Percentiles rank a stretch among this genome's conserved stretches.
Conservation (phyloP, 176 grass and related monocot genomes). For the Hyparrhenia diplandra region DNA sequence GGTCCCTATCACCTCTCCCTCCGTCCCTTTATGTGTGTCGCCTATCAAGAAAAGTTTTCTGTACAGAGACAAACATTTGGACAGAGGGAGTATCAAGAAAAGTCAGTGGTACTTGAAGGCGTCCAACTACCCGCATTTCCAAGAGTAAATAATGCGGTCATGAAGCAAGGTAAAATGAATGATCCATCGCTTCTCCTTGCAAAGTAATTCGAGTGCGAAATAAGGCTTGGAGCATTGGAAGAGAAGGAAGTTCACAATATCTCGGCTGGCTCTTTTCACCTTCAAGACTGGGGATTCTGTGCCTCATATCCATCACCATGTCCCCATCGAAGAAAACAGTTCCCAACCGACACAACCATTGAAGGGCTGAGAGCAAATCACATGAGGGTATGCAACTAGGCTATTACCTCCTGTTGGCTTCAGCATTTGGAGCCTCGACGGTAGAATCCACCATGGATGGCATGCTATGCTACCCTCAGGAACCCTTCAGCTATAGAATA, state of each 20-base stretch:
- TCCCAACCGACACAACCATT: not conserved
- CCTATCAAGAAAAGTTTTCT: too few relatives aligned
- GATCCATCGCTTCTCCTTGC: constrained; percentile 39
- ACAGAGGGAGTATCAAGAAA: constrained; percentile 40
- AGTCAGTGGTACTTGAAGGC: constrained; percentile 52
- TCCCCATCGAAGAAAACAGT: constrained; percentile 39
- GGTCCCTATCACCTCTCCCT: constrained; percentile 51
- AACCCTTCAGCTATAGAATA: constrained; percentile 17
- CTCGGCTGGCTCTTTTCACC: constrained; percentile 18
- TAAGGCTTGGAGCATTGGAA: constrained; percentile 37
- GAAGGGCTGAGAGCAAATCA: constrained; percentile 10
- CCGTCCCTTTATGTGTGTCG: too few relatives aligned
- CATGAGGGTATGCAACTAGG: not conserved
- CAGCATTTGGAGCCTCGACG: constrained; percentile 21
- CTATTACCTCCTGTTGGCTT: constrained; percentile 15
- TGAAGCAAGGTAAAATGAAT: constrained; percentile 32
- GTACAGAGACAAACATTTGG: too few relatives aligned
- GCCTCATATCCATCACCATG: constrained; percentile 16
- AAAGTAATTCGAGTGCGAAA: constrained; percentile 34
- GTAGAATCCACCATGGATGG: constrained; percentile 11
- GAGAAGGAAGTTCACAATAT: constrained; percentile 28
- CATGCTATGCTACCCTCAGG: constrained; percentile 17
- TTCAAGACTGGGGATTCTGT: not conserved
- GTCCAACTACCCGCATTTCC: constrained; percentile 42
- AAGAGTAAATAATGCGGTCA: constrained; percentile 27